Evolutionary conservation across 768 basidiomycete species (phyloP), one percentile per base, ranked within the genome.

Genomic region (Ramaria sp.): DNA sequence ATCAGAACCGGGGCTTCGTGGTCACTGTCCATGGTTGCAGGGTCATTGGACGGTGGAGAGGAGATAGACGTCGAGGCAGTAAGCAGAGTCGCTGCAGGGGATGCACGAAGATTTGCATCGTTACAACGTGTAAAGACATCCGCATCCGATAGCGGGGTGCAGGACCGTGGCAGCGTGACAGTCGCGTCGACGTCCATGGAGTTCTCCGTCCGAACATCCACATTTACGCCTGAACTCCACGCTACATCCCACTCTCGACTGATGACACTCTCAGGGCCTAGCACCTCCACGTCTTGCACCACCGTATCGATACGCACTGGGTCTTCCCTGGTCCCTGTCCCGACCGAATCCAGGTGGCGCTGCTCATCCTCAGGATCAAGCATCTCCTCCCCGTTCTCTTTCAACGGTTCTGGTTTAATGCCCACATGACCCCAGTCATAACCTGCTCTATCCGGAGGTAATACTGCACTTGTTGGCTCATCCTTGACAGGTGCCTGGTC

Each of bases 231-330:
- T 9, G 30, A n/a, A 15, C 18, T 36, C 53, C 53, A 55, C 2
- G 44, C 53, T 5, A 20, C 45, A 55, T 55, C 53, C 53, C 53
- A 55, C 20, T 55, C 53, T 6, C 42, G 53, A 37, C 53, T 45
- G 1, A 43, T 39, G 16, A 55, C 53, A 30, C 25, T 47, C 42
- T 55, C 53, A 9, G 53, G 53, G 39, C 53, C 53, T 3, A 55
- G 53, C 25, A 55, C 27, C 42, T 55, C 53, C 2, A 55, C 44
- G 30, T 55, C 53, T 5, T 37, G 20, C 30, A 28, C 28, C 13
- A 22, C 37, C 8, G 39, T 3, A 28, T 48, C 53, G n/a, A 47
- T 20, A 13, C 20, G 32, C 6, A 47, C 45, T 18, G 53, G 53
- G 34, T 55, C 53, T 16, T 32, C 27, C 20, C 27, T 45, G n/a